phyloP scores from a whole-genome alignment of 257 asterid genomes.

The Echium plantagineum region DNA sequence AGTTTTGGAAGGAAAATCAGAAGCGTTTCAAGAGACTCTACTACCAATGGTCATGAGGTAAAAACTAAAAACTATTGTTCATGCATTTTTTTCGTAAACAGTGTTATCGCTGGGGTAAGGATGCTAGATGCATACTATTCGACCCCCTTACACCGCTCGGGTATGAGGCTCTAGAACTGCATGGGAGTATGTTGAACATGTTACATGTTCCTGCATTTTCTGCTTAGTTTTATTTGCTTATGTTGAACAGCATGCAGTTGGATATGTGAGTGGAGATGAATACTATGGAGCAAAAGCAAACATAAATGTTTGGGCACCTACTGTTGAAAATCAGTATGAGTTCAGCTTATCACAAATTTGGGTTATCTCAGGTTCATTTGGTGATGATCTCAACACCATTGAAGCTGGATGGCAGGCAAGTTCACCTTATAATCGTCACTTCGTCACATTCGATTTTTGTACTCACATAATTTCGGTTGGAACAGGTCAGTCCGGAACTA shows the following conservation, averaged over 20 bases:
- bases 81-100: too few relatives aligned
- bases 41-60: constrained; percentile 81
- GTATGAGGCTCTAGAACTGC: too few relatives aligned
- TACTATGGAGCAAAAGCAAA: constrained; percentile 91
- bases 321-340: constrained; percentile 51
- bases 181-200: too few relatives aligned
- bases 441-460: too few relatives aligned
- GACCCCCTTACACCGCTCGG: too few relatives aligned
- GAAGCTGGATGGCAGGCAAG: constrained; percentile 99
- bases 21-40: constrained; percentile 48
- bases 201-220: not conserved
- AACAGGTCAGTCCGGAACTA: constrained; percentile 90
- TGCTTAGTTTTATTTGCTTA: not conserved
- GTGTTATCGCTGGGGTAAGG: too few relatives aligned
- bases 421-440: not conserved
- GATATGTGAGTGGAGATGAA: constrained; percentile 69
- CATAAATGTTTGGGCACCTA: constrained; percentile 81
- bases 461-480: constrained; percentile 11
- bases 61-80: too few relatives aligned
- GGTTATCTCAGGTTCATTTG: constrained; percentile 88
- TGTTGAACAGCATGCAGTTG: constrained; percentile 71
- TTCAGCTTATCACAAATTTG: constrained; percentile 84
- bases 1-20: constrained; percentile 52
- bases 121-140: too few relatives aligned
- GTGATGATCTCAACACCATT: constrained; percentile 88